These are phyloP conservation scores for Pecoramyces ruminantium DNA, from an alignment of 192 early-diverging fungal genomes.

Conservation along the genomic window DNA sequence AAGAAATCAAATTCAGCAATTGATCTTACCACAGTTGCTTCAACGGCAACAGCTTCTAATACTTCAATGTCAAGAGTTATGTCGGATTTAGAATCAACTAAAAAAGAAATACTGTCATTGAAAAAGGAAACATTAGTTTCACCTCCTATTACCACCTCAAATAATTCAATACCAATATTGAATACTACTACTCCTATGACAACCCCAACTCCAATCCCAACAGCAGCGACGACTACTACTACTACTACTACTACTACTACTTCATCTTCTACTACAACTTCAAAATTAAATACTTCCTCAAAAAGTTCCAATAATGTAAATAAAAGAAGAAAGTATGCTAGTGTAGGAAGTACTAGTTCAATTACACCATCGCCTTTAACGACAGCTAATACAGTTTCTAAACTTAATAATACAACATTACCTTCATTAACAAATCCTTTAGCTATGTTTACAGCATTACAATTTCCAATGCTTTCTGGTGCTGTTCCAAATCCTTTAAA, in stretches of 20 bases:
- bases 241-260: too few species aligned
- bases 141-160: too few species aligned
- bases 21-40: neutral
- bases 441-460: neutral
- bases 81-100: neutral
- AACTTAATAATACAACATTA: neutral
- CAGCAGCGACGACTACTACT: too few species aligned
- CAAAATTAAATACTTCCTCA: too few species aligned
- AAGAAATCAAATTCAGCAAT: neutral
- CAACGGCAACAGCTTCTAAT: neutral
- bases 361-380: neutral
- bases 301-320: too few species aligned
- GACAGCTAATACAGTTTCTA: neutral
- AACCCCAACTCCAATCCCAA: too few species aligned
- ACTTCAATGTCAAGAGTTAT: neutral
- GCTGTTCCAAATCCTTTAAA: too few species aligned
- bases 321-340: neutral
- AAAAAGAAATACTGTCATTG: neutral
- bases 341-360: neutral
- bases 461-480: neutral
- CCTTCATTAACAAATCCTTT: neutral
- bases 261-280: too few species aligned
- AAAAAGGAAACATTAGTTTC: neutral
- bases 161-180: too few species aligned
- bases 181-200: too few species aligned